Percentiles rank a stretch among this genome's conserved stretches.
Evolutionary conservation across 805 yeast species (phyloP).

Genomic region (Komagataella pseudopastoris): DNA sequence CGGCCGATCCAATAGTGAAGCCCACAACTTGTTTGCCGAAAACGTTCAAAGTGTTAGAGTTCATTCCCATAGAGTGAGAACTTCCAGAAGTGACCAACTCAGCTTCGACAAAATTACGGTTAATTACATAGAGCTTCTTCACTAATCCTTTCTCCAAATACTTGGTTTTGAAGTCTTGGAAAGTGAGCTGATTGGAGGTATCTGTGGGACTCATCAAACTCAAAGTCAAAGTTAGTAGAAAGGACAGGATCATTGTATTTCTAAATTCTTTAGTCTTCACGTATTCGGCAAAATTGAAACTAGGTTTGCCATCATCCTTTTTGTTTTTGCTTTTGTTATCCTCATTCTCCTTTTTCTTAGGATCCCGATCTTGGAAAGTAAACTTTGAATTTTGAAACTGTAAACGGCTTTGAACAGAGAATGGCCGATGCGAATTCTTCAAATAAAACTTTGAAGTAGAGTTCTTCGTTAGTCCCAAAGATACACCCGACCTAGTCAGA

Average conservation of each 20-base stretch:
- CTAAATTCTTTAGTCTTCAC: conserved; percentile 1
- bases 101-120: conserved; percentile 60
- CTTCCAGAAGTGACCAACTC: conserved; percentile 31
- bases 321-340: conserved; percentile 3
- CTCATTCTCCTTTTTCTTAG: conserved; percentile 1
- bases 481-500: neutral
- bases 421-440: neutral
- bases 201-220: conserved; percentile 1
- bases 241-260: conserved; percentile 1
- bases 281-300: neutral
- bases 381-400: neutral
- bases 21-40: conserved; percentile 33
- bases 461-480: neutral
- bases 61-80: conserved; percentile 26
- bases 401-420: neutral
- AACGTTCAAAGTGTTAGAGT: conserved; percentile 16
- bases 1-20: conserved; percentile 83
- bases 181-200: conserved; percentile 13
- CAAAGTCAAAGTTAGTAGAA: neutral
- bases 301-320: neutral
- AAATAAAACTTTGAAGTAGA: neutral
- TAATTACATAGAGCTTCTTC: conserved; percentile 57
- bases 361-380: neutral
- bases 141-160: conserved; percentile 72
- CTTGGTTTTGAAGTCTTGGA: conserved; percentile 73